Evolutionary conservation across 768 basidiomycete species (phyloP).

Genomic region (Hypholoma fasciculare): DNA sequence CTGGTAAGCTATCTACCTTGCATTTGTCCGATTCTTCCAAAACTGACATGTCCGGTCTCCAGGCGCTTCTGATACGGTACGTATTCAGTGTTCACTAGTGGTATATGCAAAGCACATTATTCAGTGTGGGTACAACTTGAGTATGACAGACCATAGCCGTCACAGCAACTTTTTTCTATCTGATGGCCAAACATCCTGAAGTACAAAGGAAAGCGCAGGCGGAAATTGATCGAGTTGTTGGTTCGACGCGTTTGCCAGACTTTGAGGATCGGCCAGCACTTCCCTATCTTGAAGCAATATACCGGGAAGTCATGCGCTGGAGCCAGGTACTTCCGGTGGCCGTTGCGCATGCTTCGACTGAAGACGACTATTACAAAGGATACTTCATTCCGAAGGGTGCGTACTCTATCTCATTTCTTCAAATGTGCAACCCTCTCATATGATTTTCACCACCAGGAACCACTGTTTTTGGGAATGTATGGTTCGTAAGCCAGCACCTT

Average conservation of each 20-base stretch:
- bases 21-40: no score
- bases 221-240: not conserved
- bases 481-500: not conserved
- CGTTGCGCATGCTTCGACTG: not conserved
- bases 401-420: not conserved
- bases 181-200: not conserved
- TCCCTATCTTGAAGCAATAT: not conserved
- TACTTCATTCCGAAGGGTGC: constrained; percentile 4
- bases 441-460: constrained; percentile 21
- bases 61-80: constrained; percentile 3
- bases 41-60: not conserved
- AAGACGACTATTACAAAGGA: constrained; percentile 5
- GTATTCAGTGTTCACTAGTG: not conserved
- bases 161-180: constrained; percentile 1
- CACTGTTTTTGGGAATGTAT: not conserved
- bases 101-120: no score
- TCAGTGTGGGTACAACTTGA: not conserved
- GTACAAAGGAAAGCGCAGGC: not conserved
- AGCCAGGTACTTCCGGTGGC: not conserved
- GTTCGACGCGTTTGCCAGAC: not conserved
- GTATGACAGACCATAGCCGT: not conserved
- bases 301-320: constrained; percentile 3
- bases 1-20: not conserved
- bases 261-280: not conserved
- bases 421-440: no score